Base-by-base conservation (phyloP, 1,284 basidiomycete genomes). In the Cryptococcus hybrid region DNA sequence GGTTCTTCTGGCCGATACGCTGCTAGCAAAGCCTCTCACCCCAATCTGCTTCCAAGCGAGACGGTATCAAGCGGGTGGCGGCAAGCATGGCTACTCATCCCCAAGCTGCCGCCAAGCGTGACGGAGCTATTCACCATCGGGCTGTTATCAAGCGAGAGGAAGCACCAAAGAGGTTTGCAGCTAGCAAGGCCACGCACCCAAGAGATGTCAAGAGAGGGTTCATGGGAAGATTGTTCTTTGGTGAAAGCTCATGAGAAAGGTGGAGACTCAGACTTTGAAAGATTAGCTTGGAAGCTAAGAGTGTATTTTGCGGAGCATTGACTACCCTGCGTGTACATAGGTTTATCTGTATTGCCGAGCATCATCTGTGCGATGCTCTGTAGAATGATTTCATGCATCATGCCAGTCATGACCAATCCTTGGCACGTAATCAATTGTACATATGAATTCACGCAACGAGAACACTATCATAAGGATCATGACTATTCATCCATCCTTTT, bases 391-490 rank as follows among this genome's bases (percentile, higher is more conserved):
- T 9, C n/a, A 42, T 42, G 9, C 40, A 9, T 42, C 40, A 42
- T 42, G 40, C 40, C 40, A 42, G 40, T 42, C 40, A n/a, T 42
- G 40, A 18, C 18, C 18, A 18, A 18, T 18, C 18, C 2, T 18
- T 18, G 18, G 39, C 39, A 42, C 9, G n/a, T 42, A 9, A 42
- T 42, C n/a, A 42, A 9, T 42, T 9, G 8, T 9, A 42, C 8
- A 42, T 9, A 42, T 9, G 2, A 42, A 42, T 9, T 9, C 8
- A 42, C 5, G 40, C n/a, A 11, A n/a, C 98, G 94, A 96, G 57
- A 92, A 85, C 78, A 49, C 93, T 12, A 42, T 42, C 40, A 42
- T n/a, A 42, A 42, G n/a, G 11, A 42, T n/a, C 40, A 18, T 18
- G 18, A 2, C 18, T 18, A 18, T 2, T 18, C 18, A 18, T 18